Evolutionary conservation across 805 yeast species (phyloP), one percentile per base, ranked within the genome.

Genomic region (Torulaspora maleeae): DNA sequence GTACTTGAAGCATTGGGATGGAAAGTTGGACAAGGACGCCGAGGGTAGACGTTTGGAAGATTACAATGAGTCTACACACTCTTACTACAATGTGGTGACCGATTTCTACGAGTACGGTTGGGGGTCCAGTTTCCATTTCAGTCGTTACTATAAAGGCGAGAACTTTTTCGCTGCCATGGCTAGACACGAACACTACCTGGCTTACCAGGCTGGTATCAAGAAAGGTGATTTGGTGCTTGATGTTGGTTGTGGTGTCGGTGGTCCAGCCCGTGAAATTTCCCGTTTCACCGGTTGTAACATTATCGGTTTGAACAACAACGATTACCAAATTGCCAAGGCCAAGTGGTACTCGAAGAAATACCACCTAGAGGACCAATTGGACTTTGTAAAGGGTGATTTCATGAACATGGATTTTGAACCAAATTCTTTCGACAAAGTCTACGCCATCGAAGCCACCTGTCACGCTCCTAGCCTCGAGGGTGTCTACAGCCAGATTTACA

Each of bases 161-260:
- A 80, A 93, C 17, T 93, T 93, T 73, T 73, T 79, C 61, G 98
- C 91, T 70, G 95, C 97, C 35, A 82, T 87, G 55, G 98, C 98
- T 30, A 83, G 95, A 74, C 99, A 91, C 69, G 99, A 91, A 74
- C 98, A 93, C 71, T 93, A 78, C 70, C 74, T 91, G 56, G 99
- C 99, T 34, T 72, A 76, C 68, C 83, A 86, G 73, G 89, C 90
- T 78, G 85, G 85, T 51, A 74, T 91, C 59, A 68, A 74, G 57
- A 85, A 82, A 57, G 78, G 80, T 57, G 86, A 85, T 87, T 81
- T 82, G 62, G 99, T 91, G 13, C 77, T 91, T 57, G 99, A 91
- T 66, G 99, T 91, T 47, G 99, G 99, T 38, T 93, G 99, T 74
- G 99, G 99, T 76, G 96, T 91, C 59, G 99, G 99, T 65, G 99